Evolutionary conservation across 139 green algal genomes (phyloP), one percentile per base, ranked within the genome.

Genomic region (Eudorina sp.): DNA sequence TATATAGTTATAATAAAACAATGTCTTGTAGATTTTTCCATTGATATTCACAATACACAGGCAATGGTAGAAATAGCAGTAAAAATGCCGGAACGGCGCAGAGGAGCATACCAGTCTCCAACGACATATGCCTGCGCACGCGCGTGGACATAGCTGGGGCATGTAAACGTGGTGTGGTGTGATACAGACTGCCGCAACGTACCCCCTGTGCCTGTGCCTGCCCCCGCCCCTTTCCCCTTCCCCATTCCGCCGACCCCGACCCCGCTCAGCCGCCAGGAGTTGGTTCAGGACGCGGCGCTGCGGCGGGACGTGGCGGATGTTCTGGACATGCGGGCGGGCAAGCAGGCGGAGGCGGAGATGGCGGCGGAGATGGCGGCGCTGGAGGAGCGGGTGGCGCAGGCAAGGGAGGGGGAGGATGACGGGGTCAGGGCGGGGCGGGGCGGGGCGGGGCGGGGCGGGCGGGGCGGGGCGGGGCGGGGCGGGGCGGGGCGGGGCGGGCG

Each of bases 321-420:
- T n/a, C n/a, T 90, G 77, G 86, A 90, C 31, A 69, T 88, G 55
- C 84, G 82, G 81, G 83, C 75, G 41, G 40, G 62, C 23, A 60
- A 84, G 81, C 70, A 88, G 83, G 68, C 75, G 31, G 64, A 72
- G 62, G 29, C 53, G 73, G 34, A 25, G 29, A 29, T 74, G 55
- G 55, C 25, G 53, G 38, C 34, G 73, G 45, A 85, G 74, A 19
- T 88, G 72, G 40, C 27, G 46, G 55, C 34, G 31, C 60, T 86
- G 74, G 83, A 81, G 76, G 90, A 73, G 23, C 69, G 73, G 70
- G 53, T 90, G 40, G 55, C 77, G 4, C 4, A 72, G 79, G 41
- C 88, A 29, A 43, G 43, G 27, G 4, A 27, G 55, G 25, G 27
- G 36, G 41, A 14, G 8, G 27, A 27, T 27, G 9, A 25, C 7